Evolutionary conservation across 371 early-diverging fungal species (phyloP).

Genomic region (Zopfochytrium polystomum): DNA sequence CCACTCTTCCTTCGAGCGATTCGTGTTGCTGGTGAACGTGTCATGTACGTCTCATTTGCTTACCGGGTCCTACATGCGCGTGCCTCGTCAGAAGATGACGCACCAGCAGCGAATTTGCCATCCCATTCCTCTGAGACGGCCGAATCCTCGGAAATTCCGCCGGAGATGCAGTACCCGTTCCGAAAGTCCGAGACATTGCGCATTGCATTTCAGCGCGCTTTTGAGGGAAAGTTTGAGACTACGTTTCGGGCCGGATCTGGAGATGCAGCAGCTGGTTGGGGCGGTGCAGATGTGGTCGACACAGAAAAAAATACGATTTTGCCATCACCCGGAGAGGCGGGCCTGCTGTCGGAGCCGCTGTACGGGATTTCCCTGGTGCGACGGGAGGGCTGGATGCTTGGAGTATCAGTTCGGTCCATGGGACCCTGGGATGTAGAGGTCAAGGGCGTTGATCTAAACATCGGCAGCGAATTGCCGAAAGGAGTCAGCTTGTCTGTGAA

Average conservation of each 20-base stretch:
- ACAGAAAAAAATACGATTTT: slow-evolving; percentile 2
- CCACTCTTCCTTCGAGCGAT: slow-evolving; percentile 3
- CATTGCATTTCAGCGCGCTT: slow-evolving; percentile 50
- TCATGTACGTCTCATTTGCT: slow-evolving; percentile 26
- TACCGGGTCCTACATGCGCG: slow-evolving; percentile 11
- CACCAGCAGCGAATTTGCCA: background rate
- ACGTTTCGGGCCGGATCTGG: slow-evolving; percentile 31
- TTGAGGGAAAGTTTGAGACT: slow-evolving; percentile 48
- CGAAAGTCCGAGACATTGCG: slow-evolving; percentile 50
- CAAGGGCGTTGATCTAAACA: slow-evolving; percentile 6
- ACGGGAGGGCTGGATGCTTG: slow-evolving; percentile 11
- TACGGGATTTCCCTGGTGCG: background rate
- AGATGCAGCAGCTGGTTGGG: background rate
- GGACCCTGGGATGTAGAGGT: slow-evolving; percentile 41
- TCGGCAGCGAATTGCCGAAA: background rate
- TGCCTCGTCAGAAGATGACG: background rate
- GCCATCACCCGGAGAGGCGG: slow-evolving; percentile 17
- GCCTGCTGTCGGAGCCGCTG: slow-evolving; percentile 28
- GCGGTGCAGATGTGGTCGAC: background rate
- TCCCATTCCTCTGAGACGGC: too few relatives aligned
- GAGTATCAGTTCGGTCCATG: slow-evolving; percentile 15
- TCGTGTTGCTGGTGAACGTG: slow-evolving; percentile 26
- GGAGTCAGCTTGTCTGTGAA: slow-evolving; percentile 1
- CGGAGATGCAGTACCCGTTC: slow-evolving; percentile 20
- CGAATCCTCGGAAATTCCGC: background rate